These are phyloP conservation scores for Furcasterigmium sp. DNA, from an alignment of 2,329 filamentous ascomycete genomes.

Conservation along the genomic window DNA sequence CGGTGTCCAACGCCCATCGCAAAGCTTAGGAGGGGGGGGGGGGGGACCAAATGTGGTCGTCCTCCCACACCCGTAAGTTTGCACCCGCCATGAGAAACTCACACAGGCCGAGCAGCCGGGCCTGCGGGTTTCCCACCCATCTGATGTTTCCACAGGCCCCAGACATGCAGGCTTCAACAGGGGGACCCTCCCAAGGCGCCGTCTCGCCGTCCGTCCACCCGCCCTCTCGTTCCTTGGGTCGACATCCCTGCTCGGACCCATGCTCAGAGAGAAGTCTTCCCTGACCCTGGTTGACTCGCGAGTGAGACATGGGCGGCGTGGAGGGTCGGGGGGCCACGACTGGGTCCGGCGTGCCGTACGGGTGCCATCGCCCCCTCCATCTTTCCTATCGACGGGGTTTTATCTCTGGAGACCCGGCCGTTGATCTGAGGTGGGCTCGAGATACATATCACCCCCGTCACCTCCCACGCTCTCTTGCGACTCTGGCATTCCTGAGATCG, in stretches of 20 bases:
- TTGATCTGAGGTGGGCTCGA: conserved; percentile 32
- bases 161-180: conserved; percentile 30
- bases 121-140: conserved; percentile 23
- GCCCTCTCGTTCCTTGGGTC: conserved; percentile 22
- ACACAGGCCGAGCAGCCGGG: conserved; percentile 2
- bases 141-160: conserved; percentile 37
- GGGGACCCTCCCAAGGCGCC: conserved; percentile 14
- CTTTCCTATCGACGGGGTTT: conserved; percentile 30
- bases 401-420: conserved; percentile 23
- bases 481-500: conserved; percentile 39
- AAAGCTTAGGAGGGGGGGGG: not conserved
- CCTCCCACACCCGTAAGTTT: conserved; percentile 7
- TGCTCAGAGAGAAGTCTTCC: conserved; percentile 12
- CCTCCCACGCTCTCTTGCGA: conserved; percentile 26
- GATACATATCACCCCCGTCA: conserved; percentile 47
- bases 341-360: conserved; percentile 17
- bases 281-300: conserved; percentile 31
- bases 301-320: conserved; percentile 42
- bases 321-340: conserved; percentile 14
- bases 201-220: conserved; percentile 21
- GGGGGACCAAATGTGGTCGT: conserved; percentile 1
- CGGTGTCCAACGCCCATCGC: conserved; percentile 8
- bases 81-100: not conserved
- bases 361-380: conserved; percentile 8
- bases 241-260: conserved; percentile 18